Evolutionary conservation across 257 asterid species (phyloP).

Genomic region (Ballota nigra): DNA sequence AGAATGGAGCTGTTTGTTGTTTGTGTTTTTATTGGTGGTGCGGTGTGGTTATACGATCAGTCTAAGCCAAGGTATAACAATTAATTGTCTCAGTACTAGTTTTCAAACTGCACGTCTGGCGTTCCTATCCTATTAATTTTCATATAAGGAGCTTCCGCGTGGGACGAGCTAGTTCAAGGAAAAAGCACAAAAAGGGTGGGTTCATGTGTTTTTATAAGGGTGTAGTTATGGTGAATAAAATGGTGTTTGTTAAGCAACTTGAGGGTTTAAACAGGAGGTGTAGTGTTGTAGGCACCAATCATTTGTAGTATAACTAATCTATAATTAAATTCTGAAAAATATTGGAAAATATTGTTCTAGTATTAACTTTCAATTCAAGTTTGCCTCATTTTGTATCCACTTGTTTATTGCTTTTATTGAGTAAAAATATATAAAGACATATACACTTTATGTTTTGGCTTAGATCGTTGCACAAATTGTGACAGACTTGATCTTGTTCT

Average conservation of each 20-base stretch:
- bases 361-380: too few species aligned
- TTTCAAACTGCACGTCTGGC: constrained; percentile 76
- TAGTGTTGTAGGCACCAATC: too few species aligned
- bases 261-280: too few species aligned
- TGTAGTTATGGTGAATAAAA: not conserved
- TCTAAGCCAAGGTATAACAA: constrained; percentile 44
- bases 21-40: constrained; percentile 36
- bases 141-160: constrained; percentile 35
- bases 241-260: constrained; percentile 36
- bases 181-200: not conserved
- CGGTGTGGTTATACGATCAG: constrained; percentile 41
- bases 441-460: too few species aligned
- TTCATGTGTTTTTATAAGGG: constrained; percentile 23
- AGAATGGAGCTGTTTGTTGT: constrained; percentile 34
- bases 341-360: too few species aligned
- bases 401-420: too few species aligned
- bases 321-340: too few species aligned
- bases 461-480: too few species aligned
- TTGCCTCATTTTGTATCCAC: too few species aligned
- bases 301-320: too few species aligned
- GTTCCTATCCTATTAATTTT: constrained; percentile 63
- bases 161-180: constrained; percentile 33
- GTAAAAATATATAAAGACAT: too few species aligned
- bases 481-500: too few species aligned
- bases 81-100: constrained; percentile 42